phyloP scores from a whole-genome alignment of 2,329 filamentous ascomycete species.

The Colletotrichum horii region DNA sequence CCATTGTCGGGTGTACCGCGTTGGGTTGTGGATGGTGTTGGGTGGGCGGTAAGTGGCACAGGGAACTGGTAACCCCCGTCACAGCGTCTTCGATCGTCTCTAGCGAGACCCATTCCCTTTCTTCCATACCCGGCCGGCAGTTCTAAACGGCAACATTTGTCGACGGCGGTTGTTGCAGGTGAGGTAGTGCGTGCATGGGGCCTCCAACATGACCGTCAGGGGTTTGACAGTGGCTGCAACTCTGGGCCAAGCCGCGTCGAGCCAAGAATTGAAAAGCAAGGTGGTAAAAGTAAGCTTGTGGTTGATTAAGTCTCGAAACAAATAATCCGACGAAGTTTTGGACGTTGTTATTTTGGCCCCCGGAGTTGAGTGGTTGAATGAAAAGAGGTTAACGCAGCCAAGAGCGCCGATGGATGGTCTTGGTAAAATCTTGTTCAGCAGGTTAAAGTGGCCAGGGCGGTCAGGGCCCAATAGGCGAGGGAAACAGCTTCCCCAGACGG shows the following conservation, averaged over 20 bases:
- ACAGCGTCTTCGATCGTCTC: not conserved
- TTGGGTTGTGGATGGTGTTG: not conserved
- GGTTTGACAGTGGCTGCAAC: not conserved
- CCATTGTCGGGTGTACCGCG: not conserved
- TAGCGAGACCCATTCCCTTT: not conserved
- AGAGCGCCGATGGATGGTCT: conserved; percentile 7
- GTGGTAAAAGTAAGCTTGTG: conserved; percentile 8
- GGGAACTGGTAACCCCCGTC: not conserved
- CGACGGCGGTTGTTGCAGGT: conserved; percentile 7
- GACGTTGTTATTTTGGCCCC: not conserved
- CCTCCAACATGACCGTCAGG: not conserved
- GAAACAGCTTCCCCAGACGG: not conserved
- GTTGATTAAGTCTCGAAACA: not conserved
- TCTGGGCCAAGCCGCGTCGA: not conserved
- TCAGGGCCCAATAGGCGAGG: not conserved
- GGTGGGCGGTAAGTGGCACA: not conserved
- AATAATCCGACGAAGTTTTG: not conserved
- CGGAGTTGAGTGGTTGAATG: not conserved
- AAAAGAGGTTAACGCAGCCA: conserved; percentile 3
- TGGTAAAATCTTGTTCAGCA: conserved; percentile 8
- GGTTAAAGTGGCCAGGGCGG: not conserved
- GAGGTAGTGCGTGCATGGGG: not conserved
- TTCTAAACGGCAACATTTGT: conserved; percentile 8
- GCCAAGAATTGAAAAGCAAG: not conserved
- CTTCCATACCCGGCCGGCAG: not conserved